Conservation (phyloP, 2,329 filamentous ascomycete species). For the Colletotrichum sp. region DNA sequence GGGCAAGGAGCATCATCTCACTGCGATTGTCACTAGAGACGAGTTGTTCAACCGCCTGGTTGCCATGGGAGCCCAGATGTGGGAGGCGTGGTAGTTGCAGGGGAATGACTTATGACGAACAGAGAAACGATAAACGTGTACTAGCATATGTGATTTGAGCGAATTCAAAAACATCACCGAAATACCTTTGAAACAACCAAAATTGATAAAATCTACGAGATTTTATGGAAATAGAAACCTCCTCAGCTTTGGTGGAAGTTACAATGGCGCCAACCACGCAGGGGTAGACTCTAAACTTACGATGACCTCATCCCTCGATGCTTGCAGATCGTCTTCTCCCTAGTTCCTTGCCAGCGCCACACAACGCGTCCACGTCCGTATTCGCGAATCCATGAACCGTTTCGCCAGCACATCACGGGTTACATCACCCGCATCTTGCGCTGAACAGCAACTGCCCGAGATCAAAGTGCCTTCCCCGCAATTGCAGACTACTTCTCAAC, state of each 20-base stretch:
- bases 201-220: too few species aligned
- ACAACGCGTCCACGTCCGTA: background rate
- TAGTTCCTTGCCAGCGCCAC: background rate
- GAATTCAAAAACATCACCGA: background rate
- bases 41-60: constrained; percentile 82
- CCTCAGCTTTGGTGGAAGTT: too few species aligned
- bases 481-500: too few species aligned
- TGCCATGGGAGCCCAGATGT: constrained; percentile 81
- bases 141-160: background rate
- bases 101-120: background rate
- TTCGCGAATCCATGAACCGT: background rate
- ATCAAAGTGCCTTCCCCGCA: too few species aligned
- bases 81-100: constrained; percentile 70
- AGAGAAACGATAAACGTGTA: background rate
- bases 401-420: fast-evolving
- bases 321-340: background rate
- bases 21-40: constrained; percentile 74
- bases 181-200: background rate
- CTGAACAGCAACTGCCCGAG: background rate
- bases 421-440: fast-evolving
- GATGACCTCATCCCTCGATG: background rate
- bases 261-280: fast-evolving
- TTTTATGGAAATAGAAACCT: too few species aligned
- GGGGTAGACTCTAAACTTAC: background rate
- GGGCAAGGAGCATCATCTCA: constrained; percentile 65